Base-by-base conservation (phyloP, 352 stramenopile genomes). In the Hyaloperonospora arabidopsidis region DNA sequence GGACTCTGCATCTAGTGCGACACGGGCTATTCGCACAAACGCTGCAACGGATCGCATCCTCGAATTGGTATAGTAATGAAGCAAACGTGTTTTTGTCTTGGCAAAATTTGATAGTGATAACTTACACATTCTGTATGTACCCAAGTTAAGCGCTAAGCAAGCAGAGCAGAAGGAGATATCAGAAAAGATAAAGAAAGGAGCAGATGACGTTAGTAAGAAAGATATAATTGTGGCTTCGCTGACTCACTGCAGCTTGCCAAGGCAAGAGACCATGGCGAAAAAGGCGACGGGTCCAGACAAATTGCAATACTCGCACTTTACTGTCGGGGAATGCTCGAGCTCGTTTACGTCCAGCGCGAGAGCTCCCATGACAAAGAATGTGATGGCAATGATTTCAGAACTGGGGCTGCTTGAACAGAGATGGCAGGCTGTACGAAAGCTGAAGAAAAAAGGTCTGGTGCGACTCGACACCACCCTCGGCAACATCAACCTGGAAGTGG, bases 401-500 rank as follows among this genome's bases (percentile, higher is more conserved):
- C 57, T 67, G 7, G 84, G 92, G 43, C 35, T 81, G 21, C 65
- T 84, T 32, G 76, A 94, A 34, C 54, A 76, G 22, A 82, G 89
- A 48, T 98, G 88, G 80, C 77, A 86, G n/a, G 67, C 81, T 15
- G 75, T 97, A 23, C 76, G 80, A 36, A 79, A 79, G 34, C 75
- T 97, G 49, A 97, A 97, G 66, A 97, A 97, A 70, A 98, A 99
- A 72, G 96, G 94, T 2, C 97, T 98, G 56, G 96, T 98, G n/a
- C 84, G 89, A 18, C 72, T 99, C 17, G 78, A 95, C 53, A 98
- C 96, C 5, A 97, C 77, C 22, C 60, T 95, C 40, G 97, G 96
- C 34, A 81, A 95, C 47, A 84, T 99, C 32, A 96, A 98, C 54
- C 52, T 99, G 22, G 93, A 95, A 59, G 68, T 99, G 32, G 89